These are phyloP conservation scores for Schoenoplectus triqueter DNA, from an alignment of 202 grass and related monocot species.

Conservation along the genomic window DNA sequence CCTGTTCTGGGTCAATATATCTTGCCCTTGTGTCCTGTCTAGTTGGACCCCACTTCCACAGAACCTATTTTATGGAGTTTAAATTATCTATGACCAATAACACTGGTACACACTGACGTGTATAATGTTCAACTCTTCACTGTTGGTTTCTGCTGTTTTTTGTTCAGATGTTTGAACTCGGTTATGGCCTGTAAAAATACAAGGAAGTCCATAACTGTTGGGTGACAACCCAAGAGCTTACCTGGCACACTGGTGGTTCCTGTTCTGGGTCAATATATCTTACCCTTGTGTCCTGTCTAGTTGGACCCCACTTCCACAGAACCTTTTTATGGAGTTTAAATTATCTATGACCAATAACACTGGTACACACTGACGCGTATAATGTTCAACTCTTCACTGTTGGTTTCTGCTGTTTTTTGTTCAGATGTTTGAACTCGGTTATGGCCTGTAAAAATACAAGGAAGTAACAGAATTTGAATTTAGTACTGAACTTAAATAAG, in stretches of 20 bases:
- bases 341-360: not conserved
- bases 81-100: not conserved
- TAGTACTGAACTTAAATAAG: not conserved
- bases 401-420: not conserved
- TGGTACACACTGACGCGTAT: not conserved
- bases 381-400: not conserved
- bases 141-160: not conserved
- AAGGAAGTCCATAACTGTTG: not conserved
- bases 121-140: not conserved
- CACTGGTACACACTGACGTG: not conserved
- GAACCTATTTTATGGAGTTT: not conserved
- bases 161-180: not conserved
- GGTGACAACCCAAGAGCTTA: not conserved
- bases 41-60: not conserved
- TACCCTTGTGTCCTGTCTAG: not conserved
- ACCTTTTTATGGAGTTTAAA: not conserved
- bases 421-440: not conserved
- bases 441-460: not conserved
- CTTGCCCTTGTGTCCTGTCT: not conserved
- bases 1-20: not conserved
- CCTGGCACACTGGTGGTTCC: not conserved
- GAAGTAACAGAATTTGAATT: constrained; percentile 7
- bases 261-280: not conserved
- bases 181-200: not conserved
- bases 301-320: not conserved